Evolutionary conservation across 1,284 basidiomycete species (phyloP), one percentile per base, ranked within the genome.

Genomic region (Leucoagaricus sp.): DNA sequence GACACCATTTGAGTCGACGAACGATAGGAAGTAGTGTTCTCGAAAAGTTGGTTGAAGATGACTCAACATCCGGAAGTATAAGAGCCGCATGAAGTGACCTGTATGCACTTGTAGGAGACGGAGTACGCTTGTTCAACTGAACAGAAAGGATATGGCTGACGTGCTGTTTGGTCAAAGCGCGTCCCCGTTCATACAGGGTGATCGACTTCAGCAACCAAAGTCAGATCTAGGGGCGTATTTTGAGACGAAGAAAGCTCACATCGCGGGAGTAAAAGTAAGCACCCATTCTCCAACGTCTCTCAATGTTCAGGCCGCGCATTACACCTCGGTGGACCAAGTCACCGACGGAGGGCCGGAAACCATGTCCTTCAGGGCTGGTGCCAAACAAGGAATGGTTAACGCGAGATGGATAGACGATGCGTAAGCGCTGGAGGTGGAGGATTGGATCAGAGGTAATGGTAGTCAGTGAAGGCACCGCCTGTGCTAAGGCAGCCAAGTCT

Each of bases 281-380:
- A 21, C 87, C 88, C 60, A 76, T 75, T 61, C 85, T 78, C 81
- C 83, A 87, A 57, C 81, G 71, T 57, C 85, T 71, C 66, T 86
- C 85, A 49, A 89, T 78, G 17, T 80, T 80, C 38, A 87, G 69
- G 2, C 87, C 88, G 31, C 81, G 82, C 53, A 90, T 80, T 50
- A 90, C 84, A 25, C 84, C 82, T 47, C 87, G 74, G 42, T 86
- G 83, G 8, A 87, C 80, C 15, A 90, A 74, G 53, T 90, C 87
- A 15, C 75, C 74, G 4, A 89, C 67, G 3, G 84, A 85, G 2
- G 88, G 87, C 47, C 88, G 75, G 17, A 89, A 67, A 17, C 77
- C 73, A 34, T 76, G 67, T 4, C 86, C 87, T 29, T 75, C 69
- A 1, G 80, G 73, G 56, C 81, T 77, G 49, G 71, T 74, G 1